These are phyloP conservation scores for Sparassis latifolia DNA, from an alignment of 1,284 basidiomycete genomes.

Conservation along the genomic window DNA sequence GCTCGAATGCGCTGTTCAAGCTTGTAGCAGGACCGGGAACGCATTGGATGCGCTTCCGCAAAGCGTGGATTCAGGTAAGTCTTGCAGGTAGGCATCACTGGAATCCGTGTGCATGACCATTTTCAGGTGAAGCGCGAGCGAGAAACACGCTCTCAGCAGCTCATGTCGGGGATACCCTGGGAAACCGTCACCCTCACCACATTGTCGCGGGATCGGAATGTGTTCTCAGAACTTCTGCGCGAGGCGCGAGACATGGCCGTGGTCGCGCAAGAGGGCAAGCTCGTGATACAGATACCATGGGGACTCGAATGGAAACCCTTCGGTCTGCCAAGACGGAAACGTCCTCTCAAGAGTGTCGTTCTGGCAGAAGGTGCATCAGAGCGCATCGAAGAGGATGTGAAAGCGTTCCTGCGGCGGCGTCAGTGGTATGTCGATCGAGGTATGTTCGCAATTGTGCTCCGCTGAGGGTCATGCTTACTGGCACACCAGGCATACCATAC, in stretches of 20 bases:
- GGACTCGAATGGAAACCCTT: conserved; percentile 96
- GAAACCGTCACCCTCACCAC: conserved; percentile 96
- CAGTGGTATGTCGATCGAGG: conserved; percentile 98
- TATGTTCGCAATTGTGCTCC: conserved; percentile 28
- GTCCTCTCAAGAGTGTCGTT: conserved; percentile 90
- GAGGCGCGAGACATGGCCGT: conserved; percentile 90
- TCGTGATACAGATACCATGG: conserved; percentile 96
- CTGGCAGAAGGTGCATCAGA: conserved; percentile 77
- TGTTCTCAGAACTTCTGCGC: conserved; percentile 78
- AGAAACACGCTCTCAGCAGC: conserved; percentile 87
- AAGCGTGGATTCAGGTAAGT: conserved; percentile 92
- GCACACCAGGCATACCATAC: conserved; percentile 88
- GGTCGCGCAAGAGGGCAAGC: conserved; percentile 85
- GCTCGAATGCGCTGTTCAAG: conserved; percentile 81
- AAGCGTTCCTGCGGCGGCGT: conserved; percentile 76
- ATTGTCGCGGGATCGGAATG: conserved; percentile 74
- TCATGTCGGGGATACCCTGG: conserved; percentile 92
- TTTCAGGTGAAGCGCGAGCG: conserved; percentile 85
- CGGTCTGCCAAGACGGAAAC: conserved; percentile 84
- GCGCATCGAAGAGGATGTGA: conserved; percentile 75
- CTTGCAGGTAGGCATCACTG: not conserved
- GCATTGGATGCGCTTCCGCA: conserved; percentile 87
- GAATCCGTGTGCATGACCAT: not conserved
- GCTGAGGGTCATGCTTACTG: conserved; percentile 2
- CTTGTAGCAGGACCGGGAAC: conserved; percentile 94